Percentiles rank a stretch among this genome's conserved stretches.
Conservation (phyloP, 345 rosid species). For the Dovyalis caffra region DNA sequence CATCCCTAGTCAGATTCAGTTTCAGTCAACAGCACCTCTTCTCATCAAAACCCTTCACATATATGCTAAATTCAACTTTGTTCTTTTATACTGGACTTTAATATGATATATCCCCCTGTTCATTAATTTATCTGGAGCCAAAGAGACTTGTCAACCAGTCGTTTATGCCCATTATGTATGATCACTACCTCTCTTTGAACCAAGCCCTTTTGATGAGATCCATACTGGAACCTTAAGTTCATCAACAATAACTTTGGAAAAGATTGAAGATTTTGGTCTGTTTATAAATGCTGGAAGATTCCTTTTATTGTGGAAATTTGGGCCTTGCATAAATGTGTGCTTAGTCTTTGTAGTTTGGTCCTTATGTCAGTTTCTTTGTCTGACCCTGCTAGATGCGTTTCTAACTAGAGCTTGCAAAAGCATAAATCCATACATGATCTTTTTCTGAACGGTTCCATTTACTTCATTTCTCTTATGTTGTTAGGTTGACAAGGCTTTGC, state of each 20-base stretch:
- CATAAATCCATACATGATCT: neutral
- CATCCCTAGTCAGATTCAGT: too few species aligned
- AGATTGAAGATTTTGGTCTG: neutral
- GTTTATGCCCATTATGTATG: neutral
- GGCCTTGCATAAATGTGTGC: neutral
- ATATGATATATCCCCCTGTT: too few species aligned
- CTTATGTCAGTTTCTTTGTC: neutral
- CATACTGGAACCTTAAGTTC: neutral
- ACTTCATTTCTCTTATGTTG: neutral
- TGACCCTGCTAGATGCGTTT: neutral
- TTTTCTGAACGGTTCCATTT: neutral
- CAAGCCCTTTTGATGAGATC: neutral
- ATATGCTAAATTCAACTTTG: too few species aligned
- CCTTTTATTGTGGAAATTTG: neutral
- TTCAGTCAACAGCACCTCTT: too few species aligned
- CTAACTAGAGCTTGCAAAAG: neutral
- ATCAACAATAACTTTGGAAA: neutral
- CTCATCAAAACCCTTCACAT: too few species aligned
- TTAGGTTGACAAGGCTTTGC: slow-evolving; percentile 90
- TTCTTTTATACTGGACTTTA: too few species aligned
- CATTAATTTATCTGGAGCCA: too few species aligned
- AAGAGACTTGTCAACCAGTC: too few species aligned
- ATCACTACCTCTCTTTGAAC: neutral
- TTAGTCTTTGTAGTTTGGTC: neutral
- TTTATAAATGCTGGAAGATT: neutral